These are phyloP conservation scores for Puccinellia tenuiflora DNA, from an alignment of 176 grass and related monocot genomes.

Conservation along the genomic window DNA sequence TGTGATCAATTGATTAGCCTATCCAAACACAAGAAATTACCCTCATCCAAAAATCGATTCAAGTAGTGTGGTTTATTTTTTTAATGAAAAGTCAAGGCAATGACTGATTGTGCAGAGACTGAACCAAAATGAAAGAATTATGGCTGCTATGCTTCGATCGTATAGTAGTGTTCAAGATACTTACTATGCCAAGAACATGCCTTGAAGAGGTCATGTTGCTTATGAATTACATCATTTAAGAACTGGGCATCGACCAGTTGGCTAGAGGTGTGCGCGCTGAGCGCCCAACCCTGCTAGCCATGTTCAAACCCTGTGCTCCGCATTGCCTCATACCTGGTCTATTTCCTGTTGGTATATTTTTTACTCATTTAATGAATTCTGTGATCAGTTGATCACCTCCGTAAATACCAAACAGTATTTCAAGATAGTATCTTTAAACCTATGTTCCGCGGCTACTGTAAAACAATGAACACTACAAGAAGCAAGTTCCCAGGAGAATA, in stretches of 20 bases:
- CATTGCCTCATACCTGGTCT: neutral
- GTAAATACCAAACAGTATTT: neutral
- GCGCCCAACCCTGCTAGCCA: too few relatives aligned
- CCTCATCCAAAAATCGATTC: neutral
- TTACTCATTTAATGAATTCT: neutral
- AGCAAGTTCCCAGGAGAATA: constrained; percentile 12
- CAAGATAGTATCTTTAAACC: neutral
- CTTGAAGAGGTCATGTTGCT: constrained; percentile 7
- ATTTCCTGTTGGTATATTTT: neutral
- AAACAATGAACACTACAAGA: neutral
- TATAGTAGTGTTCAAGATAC: neutral
- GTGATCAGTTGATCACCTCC: neutral
- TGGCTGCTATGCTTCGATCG: neutral
- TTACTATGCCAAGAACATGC: neutral
- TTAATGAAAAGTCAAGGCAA: neutral
- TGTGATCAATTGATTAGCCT: neutral
- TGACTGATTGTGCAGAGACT: neutral
- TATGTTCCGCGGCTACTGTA: neutral
- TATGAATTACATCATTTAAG: neutral
- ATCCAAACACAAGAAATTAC: neutral
- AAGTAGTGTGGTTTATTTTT: neutral
- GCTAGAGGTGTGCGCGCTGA: neutral
- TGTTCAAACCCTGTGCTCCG: neutral
- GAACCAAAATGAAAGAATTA: neutral
- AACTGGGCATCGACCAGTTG: neutral